Percentiles rank a stretch among this genome's conserved stretches.
phyloP scores from a whole-genome alignment of 176 grass and related monocot species.

The Raddia guianensis region DNA sequence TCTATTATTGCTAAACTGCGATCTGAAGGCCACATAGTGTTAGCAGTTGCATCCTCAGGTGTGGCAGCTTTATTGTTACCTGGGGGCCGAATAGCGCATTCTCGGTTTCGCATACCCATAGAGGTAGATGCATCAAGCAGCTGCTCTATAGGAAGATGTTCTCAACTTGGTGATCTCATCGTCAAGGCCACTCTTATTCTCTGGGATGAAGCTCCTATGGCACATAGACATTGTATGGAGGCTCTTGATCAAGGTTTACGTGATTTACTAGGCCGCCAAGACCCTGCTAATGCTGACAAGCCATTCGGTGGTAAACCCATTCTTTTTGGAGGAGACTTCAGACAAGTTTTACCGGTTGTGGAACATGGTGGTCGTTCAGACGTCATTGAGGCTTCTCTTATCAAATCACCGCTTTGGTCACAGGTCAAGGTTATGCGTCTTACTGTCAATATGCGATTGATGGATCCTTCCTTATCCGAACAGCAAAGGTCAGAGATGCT shows the following conservation, averaged over 20 bases:
- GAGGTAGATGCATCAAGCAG: not conserved
- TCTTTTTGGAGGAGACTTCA: conserved; percentile 11
- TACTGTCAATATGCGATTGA: not conserved
- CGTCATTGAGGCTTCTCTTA: not conserved
- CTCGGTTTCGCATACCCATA: conserved; percentile 14
- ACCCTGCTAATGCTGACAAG: too few species aligned
- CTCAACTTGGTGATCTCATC: not conserved
- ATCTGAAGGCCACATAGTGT: not conserved
- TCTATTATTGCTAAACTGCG: not conserved
- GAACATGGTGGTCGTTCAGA: too few species aligned
- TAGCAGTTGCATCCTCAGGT: not conserved
- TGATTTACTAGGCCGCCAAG: too few species aligned
- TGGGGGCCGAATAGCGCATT: not conserved
- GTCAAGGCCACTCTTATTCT: not conserved
- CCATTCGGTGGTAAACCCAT: not conserved
- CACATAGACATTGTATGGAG: not conserved
- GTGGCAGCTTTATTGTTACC: not conserved
- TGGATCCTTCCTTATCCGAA: too few species aligned
- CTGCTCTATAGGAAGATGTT: not conserved
- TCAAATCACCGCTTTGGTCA: not conserved
- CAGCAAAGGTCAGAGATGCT: too few species aligned
- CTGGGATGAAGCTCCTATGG: conserved; percentile 34
- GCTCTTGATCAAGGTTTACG: too few species aligned
- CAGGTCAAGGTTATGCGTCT: not conserved
- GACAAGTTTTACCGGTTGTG: not conserved